Evolutionary conservation across 805 yeast species (phyloP).

Genomic region (Nakazawaea holstii): DNA sequence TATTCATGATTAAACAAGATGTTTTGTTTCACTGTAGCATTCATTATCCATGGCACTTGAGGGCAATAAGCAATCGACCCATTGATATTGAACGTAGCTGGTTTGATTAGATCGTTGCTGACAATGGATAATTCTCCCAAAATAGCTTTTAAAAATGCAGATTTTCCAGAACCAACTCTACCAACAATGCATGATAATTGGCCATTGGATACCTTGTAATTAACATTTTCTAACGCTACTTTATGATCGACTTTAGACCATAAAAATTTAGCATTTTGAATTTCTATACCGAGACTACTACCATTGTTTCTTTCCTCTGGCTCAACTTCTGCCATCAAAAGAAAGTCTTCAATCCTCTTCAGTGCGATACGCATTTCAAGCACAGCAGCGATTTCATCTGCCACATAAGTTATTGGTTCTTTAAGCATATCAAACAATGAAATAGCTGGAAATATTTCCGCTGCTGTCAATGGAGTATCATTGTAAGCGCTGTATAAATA

Average conservation of each 20-base stretch:
- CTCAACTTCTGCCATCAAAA: slow-evolving; percentile 35
- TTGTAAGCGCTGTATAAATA: slow-evolving; percentile 33
- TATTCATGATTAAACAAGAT: slow-evolving; percentile 82
- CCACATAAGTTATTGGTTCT: slow-evolving; percentile 42
- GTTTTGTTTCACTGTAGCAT: slow-evolving; percentile 87
- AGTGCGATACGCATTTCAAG: slow-evolving; percentile 47
- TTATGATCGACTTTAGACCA: slow-evolving; percentile 32
- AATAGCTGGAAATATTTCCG: slow-evolving; percentile 51
- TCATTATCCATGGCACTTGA: slow-evolving; percentile 92
- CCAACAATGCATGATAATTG: slow-evolving; percentile 58
- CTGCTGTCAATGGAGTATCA: slow-evolving; percentile 44
- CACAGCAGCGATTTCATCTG: slow-evolving; percentile 38
- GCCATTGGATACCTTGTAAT: slow-evolving; percentile 45
- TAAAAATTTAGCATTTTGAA: slow-evolving; percentile 46
- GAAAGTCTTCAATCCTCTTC: slow-evolving; percentile 38
- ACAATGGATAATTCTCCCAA: slow-evolving; percentile 48
- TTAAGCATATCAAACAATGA: slow-evolving; percentile 42
- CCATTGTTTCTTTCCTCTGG: slow-evolving; percentile 14
- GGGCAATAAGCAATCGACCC: slow-evolving; percentile 57
- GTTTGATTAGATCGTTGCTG: slow-evolving; percentile 20
- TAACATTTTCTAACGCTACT: slow-evolving; percentile 42
- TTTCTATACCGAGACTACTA: slow-evolving; percentile 31
- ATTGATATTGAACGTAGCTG: slow-evolving; percentile 17
- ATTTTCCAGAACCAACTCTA: slow-evolving; percentile 63
- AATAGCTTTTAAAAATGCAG: slow-evolving; percentile 48